Evolutionary conservation across 2,329 filamentous ascomycete species (phyloP).

Genomic region (Anthostomella pinea): DNA sequence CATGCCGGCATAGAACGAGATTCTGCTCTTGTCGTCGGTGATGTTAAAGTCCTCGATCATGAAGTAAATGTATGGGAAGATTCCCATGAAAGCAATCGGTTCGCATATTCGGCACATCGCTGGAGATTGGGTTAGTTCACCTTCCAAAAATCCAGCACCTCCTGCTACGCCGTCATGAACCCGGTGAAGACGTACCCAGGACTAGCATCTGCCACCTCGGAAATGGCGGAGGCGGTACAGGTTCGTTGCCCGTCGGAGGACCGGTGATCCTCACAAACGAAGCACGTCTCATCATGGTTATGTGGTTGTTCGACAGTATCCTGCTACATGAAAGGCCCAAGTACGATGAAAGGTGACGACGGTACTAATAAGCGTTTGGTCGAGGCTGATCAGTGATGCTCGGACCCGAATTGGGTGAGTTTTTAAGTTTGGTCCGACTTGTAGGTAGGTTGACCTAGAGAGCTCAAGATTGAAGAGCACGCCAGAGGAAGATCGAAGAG

Average conservation of each 20-base stretch:
- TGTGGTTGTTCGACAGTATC: constrained; percentile 8
- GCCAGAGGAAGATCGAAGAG: constrained; percentile 8
- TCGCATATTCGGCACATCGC: constrained; percentile 95
- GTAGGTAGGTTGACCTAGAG: too few species aligned
- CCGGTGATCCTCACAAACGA: constrained; percentile 21
- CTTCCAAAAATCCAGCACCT: constrained; percentile 2
- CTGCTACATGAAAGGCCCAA: constrained; percentile 17
- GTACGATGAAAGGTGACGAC: constrained; percentile 3
- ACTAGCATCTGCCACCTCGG: constrained; percentile 37
- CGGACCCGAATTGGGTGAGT: constrained; percentile 1
- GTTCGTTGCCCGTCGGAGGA: constrained; percentile 14
- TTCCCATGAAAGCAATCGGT: constrained; percentile 98
- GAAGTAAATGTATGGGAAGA: constrained; percentile 97
- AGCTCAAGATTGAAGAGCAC: constrained; percentile 1
- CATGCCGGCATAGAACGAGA: constrained; percentile 91
- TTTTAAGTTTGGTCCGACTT: constrained; percentile 7
- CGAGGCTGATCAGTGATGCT: constrained; percentile 5
- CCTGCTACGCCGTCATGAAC: constrained; percentile 2
- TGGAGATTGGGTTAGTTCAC: constrained; percentile 33
- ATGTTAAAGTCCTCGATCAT: constrained; percentile 94
- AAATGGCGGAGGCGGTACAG: constrained; percentile 31
- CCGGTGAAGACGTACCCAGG: constrained; percentile 29
- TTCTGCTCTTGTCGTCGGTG: constrained; percentile 72
- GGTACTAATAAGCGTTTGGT: constrained; percentile 2
- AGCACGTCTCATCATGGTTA: constrained; percentile 23